Evolutionary conservation across 176 grass and related monocot species (phyloP), one percentile per base, ranked within the genome.

Genomic region (Raddia distichophylla): DNA sequence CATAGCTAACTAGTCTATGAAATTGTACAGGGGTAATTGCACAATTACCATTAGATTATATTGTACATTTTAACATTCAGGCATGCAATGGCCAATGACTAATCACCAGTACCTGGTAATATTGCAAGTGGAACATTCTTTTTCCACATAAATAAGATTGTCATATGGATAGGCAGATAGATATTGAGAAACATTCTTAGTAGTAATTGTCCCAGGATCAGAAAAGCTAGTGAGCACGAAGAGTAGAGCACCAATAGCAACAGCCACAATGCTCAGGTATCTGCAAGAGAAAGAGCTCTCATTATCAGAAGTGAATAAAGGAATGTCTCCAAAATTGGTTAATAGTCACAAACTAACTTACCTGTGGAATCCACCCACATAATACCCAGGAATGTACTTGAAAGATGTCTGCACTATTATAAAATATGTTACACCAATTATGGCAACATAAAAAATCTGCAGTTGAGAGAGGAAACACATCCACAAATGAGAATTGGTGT

Each of bases 181-280:
- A 90, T 99, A 99, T 69, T 86, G 89, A 69, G 93, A 90, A 63
- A 90, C 93, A 40, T 95, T 99, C 75, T 90, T 82, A 84, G 83
- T 67, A 84, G 96, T 95, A 64, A 99, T 60, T 77, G 91, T 95
- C 74, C 96, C 96, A 82, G 96, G 96, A 78, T 99, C 93, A 84
- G 96, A 99, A 86, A 95, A 95, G 92, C 96, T 99, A 79, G 96
- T 99, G 79, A 99, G 84, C 17, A 95, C 46, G 43, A 99, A 99
- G 62, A 99, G 87, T 64, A 93, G 8, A 84, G 94, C 76, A 83
- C 93, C 96, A 61, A 95, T 55, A 71, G 78, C 67, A 83, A 99
- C 91, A 72, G 85, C 93, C 34, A 90, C 64, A 2, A 88, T 18
- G 46, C 96, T 91, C 17, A 88, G 49, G 69, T 95, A 91, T 87